Evolutionary conservation across 768 basidiomycete species (phyloP).

Genomic region (Suillus cothurnatus): DNA sequence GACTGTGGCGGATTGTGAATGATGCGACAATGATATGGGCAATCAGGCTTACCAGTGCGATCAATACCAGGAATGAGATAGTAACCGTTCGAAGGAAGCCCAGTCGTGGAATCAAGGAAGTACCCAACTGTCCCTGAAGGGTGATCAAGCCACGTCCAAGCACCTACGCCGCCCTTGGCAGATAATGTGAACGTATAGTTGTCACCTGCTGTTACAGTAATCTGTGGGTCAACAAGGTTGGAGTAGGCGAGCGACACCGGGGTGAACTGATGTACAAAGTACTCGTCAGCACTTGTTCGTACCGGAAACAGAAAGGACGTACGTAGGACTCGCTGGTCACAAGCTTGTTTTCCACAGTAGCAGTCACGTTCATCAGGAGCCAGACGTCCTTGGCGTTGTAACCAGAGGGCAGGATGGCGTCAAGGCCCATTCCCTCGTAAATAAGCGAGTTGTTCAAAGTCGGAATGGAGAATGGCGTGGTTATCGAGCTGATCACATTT

Average conservation of each 20-base stretch:
- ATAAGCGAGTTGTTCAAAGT: slow-evolving; percentile 53
- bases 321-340: slow-evolving; percentile 57
- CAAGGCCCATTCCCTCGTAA: slow-evolving; percentile 41
- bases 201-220: slow-evolving; percentile 33
- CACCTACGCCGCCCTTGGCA: slow-evolving; percentile 53
- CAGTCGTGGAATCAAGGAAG: slow-evolving; percentile 48
- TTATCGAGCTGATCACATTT: slow-evolving; percentile 38
- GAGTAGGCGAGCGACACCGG: slow-evolving; percentile 50
- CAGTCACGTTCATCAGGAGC: slow-evolving; percentile 52
- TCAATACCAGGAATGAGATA: slow-evolving; percentile 56
- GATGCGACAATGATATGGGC: background rate
- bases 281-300: slow-evolving; percentile 4
- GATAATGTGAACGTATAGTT: slow-evolving; percentile 53
- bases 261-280: slow-evolving; percentile 44
- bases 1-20: slow-evolving; percentile 31
- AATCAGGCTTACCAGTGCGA: slow-evolving; percentile 44
- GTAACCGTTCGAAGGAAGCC: slow-evolving; percentile 51
- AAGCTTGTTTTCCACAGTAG: slow-evolving; percentile 40
- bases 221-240: slow-evolving; percentile 52
- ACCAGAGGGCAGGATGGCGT: slow-evolving; percentile 47
- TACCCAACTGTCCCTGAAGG: slow-evolving; percentile 54
- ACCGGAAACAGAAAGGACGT: slow-evolving; percentile 19
- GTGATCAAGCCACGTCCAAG: slow-evolving; percentile 64
- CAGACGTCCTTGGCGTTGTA: slow-evolving; percentile 47
- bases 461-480: slow-evolving; percentile 44